Percentiles rank a stretch among this genome's conserved stretches.
These are phyloP conservation scores for Calocera viscosa DNA, from an alignment of 768 basidiomycete genomes.

Conservation along the genomic window DNA sequence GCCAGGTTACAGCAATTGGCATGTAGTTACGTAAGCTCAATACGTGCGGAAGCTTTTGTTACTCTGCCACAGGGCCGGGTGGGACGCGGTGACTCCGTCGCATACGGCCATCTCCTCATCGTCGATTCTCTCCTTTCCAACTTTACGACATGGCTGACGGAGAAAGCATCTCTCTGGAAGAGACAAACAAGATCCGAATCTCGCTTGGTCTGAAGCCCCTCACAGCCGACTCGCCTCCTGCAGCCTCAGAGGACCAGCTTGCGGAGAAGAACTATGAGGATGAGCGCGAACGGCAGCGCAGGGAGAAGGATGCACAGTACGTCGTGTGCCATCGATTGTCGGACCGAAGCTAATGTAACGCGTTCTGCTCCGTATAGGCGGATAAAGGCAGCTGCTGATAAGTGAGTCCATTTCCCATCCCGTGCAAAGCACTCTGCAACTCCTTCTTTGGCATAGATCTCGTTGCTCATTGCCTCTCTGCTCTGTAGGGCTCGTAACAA, in stretches of 20 bases:
- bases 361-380: slow-evolving; percentile 35
- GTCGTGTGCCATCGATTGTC: slow-evolving; percentile 18
- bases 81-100: neutral
- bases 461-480: slow-evolving; percentile 32
- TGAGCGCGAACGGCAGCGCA: slow-evolving; percentile 51
- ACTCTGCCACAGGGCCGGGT: too few species aligned
- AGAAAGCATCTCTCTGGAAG: slow-evolving; percentile 81
- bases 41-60: neutral
- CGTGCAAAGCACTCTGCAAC: slow-evolving; percentile 4
- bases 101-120: neutral
- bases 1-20: too few species aligned
- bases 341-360: slow-evolving; percentile 19
- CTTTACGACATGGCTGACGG: slow-evolving; percentile 38
- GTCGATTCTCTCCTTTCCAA: neutral
- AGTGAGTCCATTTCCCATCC: slow-evolving; percentile 51
- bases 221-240: slow-evolving; percentile 61
- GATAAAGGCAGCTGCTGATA: slow-evolving; percentile 64
- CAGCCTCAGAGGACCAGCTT: slow-evolving; percentile 62
- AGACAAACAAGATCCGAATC: slow-evolving; percentile 92
- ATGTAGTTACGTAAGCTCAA: too few species aligned
- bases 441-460: slow-evolving; percentile 34
- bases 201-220: slow-evolving; percentile 88
- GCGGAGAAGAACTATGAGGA: slow-evolving; percentile 81
- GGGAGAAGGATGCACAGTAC: slow-evolving; percentile 69
- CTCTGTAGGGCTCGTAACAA: slow-evolving; percentile 74